Base-by-base conservation (phyloP, 2,329 filamentous ascomycete genomes). In the Colletotrichum eremochloae region DNA sequence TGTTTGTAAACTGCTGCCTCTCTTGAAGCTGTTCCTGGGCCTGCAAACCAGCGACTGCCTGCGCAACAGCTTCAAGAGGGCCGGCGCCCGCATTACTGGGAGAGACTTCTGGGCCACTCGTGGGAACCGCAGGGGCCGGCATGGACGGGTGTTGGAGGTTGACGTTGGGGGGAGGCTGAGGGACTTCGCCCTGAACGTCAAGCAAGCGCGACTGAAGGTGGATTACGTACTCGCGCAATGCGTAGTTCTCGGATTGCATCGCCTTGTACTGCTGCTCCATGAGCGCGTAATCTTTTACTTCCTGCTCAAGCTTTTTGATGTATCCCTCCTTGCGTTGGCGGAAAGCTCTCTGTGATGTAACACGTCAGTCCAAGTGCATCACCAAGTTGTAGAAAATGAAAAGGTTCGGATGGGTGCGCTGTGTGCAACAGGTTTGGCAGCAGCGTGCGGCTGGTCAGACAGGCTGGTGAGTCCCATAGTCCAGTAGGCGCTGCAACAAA, bases 241-340 rank as follows among this genome's bases (percentile, higher is more conserved):
- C 91, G 80, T 95, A 96, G 83, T 98, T 97, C 81, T 99, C 96
- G 38, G 90, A 87, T 79, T 97, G 94, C 36, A 97, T 84, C n/a
- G 88, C 85, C 81, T 97, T 96, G 82, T 90, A 94, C 68, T 89
- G 90, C 74, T 93, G 89, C 76, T 95, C 93, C 82, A 97, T 89
- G 24, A 90, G 88, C 76, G 90, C 88, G 75, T 91, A 93, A 40
- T 96, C 94, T 78, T 94, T 92, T 63, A 98, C 94, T 80, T 98
- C 94, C 80, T 96, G 93, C 83, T 99, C 96, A 8, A 99, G 89
- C 81, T 97, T 97, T 86, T 97, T 97, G 82, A 99, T 99, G 81
- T 99, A 98, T 57, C 94, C 94, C 83, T 99, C 96, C 81, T 99
- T 99, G 74, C 96, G 93, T 84, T 98, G 95, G 53, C 96, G 94